Evolutionary conservation across 2,329 filamentous ascomycete genomes (phyloP), one percentile per base, ranked within the genome.

Genomic region (Colletotrichum cuscutae): DNA sequence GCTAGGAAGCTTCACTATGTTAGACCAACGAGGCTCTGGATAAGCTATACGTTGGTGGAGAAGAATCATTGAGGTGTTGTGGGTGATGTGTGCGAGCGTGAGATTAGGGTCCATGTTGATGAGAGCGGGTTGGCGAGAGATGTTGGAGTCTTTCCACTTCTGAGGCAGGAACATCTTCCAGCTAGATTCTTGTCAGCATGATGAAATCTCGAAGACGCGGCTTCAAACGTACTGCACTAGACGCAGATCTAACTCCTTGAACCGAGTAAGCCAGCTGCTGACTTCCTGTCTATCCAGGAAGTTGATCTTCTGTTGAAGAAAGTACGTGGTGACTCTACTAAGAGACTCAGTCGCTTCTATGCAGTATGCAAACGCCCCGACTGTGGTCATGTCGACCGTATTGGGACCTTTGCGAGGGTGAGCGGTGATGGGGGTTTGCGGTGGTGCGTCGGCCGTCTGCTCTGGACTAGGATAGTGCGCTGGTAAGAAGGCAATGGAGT

Each of bases 41-140:
- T 85, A 87, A 0, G 85, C 86, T 52, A 88, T 86, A 6, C 80
- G 78, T 56, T 88, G 86, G 65, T 88, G 86, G 0, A 88, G 77
- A 0, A 87, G 77, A 28, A 88, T 86, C 78, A 86, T 86, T 0
- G 85, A 86, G 0, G 85, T 83, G 66, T 87, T 87, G 59, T 88
- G 86, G 0, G 85, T 87, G 11, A 86, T 80, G 42, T 88, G 85
- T 0, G 86, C 86, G 0, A 87, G 76, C 0, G 86, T 87, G 22
- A 88, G 77, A 58, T 88, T 88, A 0, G 86, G 86, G 62, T 88
- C 86, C 80, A 86, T 86, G 15, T 77, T 75, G 22, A 75, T 77
- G 0, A 78, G 74, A 0, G 75, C 76, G 2, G 75, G 74, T 19
- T 78, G 71, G 1, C 77, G 75, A 0, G 79, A 79, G 1, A 80